Evolutionary conservation across 2,329 filamentous ascomycete genomes (phyloP), one percentile per base, ranked within the genome.

Genomic region (Trichoderma pleuroti): DNA sequence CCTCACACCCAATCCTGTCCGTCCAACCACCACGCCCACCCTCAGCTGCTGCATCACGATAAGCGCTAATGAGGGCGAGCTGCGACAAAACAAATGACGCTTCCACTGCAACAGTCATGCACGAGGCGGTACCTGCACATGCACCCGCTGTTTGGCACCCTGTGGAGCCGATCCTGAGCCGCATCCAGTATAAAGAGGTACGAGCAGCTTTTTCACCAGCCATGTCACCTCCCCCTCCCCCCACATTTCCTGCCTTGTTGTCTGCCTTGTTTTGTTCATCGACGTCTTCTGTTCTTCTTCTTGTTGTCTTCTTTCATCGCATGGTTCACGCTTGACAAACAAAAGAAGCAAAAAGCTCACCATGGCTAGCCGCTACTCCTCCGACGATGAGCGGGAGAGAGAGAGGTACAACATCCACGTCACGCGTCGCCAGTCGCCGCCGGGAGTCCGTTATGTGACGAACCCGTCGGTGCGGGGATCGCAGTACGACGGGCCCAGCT

Each of bases 371-470:
- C 84, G 84, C 75, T 86, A 84, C 74, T 82, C 84, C 69, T 83
- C 86, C 73, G 86, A 88, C 39, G 86, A 88, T 34, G 87, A 89
- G 60, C 11, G 46, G 21, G 46, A 52, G 46, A n/a, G 46, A 11
- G 46, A 52, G 46, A n/a, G 46, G 11, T 75, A 87, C 64, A 84
- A 89, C 74, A 82, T 88, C 74, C 85, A 80, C 57, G 77, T 87
- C 72, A 81, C 81, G 66, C 82, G 82, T 30, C 81, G 80, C 46
- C 79, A 77, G 4, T 81, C 79, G n/a, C 81, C 82, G 30, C 80
- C 81, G 5, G 78, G 82, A 59, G 80, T 84, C 11, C 82, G 84
- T 71, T 87, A 86, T 74, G 84, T 87, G 39, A 80, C 83, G 39
- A 78, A 80, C 46, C 80, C 80, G 1, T 77, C 79, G 12, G 81